Evolutionary conservation across 2,329 filamentous ascomycete species (phyloP).

Genomic region (Hymenotorrendiella dingleyae): DNA sequence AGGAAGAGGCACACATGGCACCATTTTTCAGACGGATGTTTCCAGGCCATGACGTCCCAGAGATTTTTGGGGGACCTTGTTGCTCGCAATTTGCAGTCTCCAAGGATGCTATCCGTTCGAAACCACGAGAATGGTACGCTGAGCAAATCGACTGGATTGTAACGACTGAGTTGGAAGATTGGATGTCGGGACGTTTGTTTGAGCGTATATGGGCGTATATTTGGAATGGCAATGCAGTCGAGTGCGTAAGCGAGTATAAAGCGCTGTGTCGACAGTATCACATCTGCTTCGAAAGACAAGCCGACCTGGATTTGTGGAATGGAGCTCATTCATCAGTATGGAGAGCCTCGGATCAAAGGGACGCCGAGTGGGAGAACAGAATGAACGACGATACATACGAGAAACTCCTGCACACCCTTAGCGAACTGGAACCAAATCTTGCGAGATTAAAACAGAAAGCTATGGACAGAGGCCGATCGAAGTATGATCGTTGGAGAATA

Average conservation of each 20-base stretch:
- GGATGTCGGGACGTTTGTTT: constrained; percentile 49
- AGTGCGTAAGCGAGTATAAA: constrained; percentile 14
- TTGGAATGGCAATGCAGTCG: constrained; percentile 9
- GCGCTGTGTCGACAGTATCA: constrained; percentile 11
- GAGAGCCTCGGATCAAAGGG: not conserved
- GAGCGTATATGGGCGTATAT: constrained; percentile 56
- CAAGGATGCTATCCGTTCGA: constrained; percentile 41
- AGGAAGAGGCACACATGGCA: constrained; percentile 20
- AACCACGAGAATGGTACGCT: constrained; percentile 46
- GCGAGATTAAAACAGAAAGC: constrained; percentile 4
- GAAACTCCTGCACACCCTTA: not conserved
- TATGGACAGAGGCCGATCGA: constrained; percentile 4
- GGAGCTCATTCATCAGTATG: not conserved
- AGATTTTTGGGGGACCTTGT: constrained; percentile 47
- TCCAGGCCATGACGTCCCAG: constrained; percentile 32
- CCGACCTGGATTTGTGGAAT: constrained; percentile 8
- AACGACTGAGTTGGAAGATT: constrained; percentile 44
- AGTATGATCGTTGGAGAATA: not conserved
- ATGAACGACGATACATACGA: not conserved
- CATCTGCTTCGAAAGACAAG: constrained; percentile 10
- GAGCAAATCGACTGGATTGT: constrained; percentile 52
- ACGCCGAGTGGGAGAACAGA: not conserved
- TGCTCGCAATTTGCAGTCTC: constrained; percentile 61
- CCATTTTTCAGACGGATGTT: constrained; percentile 10
- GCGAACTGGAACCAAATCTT: constrained; percentile 1